phyloP scores from a whole-genome alignment of 805 yeast species.

The Spencermartinsiella europaea region DNA sequence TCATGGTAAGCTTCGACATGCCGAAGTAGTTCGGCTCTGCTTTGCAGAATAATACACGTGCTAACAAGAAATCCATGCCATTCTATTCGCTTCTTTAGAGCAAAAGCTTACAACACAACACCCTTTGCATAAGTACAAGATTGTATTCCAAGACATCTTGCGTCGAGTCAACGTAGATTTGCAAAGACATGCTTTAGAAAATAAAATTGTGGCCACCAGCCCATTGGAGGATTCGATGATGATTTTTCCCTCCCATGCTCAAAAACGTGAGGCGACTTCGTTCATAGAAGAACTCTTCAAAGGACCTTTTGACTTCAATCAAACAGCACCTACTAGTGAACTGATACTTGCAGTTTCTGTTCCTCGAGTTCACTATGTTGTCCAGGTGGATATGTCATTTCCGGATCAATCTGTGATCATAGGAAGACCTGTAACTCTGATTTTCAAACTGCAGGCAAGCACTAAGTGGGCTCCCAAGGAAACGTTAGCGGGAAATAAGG shows the following conservation, averaged over 20 bases:
- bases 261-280: neutral
- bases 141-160: slow-evolving; percentile 9
- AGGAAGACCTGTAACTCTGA: slow-evolving; percentile 56
- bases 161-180: neutral
- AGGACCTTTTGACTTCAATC: neutral
- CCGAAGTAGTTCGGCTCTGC: slow-evolving; percentile 4
- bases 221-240: neutral
- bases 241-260: neutral
- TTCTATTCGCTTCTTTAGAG: neutral
- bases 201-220: neutral
- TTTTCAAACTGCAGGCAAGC: slow-evolving; percentile 40
- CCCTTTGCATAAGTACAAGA: slow-evolving; percentile 6
- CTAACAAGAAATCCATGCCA: neutral
- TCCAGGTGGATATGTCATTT: slow-evolving; percentile 47
- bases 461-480: slow-evolving; percentile 39
- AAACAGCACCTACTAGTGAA: slow-evolving; percentile 18
- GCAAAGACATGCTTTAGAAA: neutral
- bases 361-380: slow-evolving; percentile 49
- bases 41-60: neutral
- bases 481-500: slow-evolving; percentile 13
- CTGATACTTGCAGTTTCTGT: slow-evolving; percentile 54
- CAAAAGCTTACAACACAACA: neutral
- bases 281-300: neutral
- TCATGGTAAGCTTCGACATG: slow-evolving; percentile 14
- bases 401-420: slow-evolving; percentile 45